Conservation (phyloP, 768 basidiomycete species). For the Pisolithus orientalis region DNA sequence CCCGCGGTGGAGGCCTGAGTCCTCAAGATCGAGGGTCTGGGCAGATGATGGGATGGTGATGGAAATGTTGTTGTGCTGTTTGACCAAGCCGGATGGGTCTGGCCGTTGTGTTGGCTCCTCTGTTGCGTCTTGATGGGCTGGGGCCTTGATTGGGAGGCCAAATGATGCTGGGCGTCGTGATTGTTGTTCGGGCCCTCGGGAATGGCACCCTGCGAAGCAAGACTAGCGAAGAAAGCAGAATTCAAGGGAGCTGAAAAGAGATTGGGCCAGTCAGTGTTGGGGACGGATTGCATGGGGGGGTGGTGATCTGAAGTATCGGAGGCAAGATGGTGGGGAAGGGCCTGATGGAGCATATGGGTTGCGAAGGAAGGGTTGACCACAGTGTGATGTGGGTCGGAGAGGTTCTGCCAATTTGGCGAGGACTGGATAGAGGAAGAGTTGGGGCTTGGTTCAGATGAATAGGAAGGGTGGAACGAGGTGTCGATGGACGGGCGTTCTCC, state of each 20-base stretch:
- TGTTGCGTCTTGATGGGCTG: slow-evolving; percentile 12
- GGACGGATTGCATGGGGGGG: slow-evolving; percentile 16
- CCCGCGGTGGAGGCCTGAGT: slow-evolving; percentile 21
- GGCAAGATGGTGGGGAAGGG: slow-evolving; percentile 4
- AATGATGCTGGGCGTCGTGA: slow-evolving; percentile 28
- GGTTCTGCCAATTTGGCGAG: slow-evolving; percentile 33
- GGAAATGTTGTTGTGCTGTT: slow-evolving; percentile 16
- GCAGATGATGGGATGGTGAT: slow-evolving; percentile 13
- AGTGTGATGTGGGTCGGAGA: slow-evolving; percentile 8
- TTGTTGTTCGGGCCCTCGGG: slow-evolving; percentile 31
- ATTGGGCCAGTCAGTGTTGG: slow-evolving; percentile 44
- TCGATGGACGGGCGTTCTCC: slow-evolving; percentile 31
- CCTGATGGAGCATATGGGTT: slow-evolving; percentile 13
- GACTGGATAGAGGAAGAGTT: slow-evolving; percentile 29
- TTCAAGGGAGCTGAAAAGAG: slow-evolving; percentile 60
- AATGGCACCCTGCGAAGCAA: slow-evolving; percentile 57
- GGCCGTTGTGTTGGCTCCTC: slow-evolving; percentile 16
- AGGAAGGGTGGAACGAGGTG: slow-evolving; percentile 25
- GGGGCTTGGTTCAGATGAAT: slow-evolving; percentile 21
- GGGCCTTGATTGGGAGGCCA: slow-evolving; percentile 12
- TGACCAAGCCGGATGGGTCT: slow-evolving; percentile 18
- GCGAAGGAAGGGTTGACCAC: slow-evolving; percentile 16
- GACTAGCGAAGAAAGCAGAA: slow-evolving; percentile 52
- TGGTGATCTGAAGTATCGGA: slow-evolving; percentile 11
- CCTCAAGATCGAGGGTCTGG: slow-evolving; percentile 26